Evolutionary conservation across 345 rosid species (phyloP), one percentile per base, ranked within the genome.

Genomic region (Pistacia atlantica): DNA sequence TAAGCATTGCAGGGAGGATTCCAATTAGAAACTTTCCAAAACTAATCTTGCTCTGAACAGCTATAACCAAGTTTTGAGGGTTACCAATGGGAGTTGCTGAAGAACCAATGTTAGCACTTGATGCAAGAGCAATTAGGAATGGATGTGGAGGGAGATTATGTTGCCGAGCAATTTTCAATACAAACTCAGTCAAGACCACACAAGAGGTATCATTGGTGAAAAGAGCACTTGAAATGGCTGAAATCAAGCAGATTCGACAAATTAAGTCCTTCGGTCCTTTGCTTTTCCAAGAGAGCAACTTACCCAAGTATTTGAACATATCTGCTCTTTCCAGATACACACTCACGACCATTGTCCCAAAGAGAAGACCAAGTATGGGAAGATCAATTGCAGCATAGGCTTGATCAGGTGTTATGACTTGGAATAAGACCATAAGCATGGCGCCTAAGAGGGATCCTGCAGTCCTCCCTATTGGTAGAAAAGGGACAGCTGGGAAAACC

Each of bases 131-230:
- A 1, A 95, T 87, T 31, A 95, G 46, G 48, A 91, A 93, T 0
- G 99, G 96, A 20, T 89, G 92, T 54, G 96, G 97, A 0, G 97
- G 94, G 9, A 93, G 89, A 75, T 90, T 91, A 71, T 91, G 93
- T 65, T 88, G 95, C 80, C 95, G 84, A 16, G 97, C 94, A 64
- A 91, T 80, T 86, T 91, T 95, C 75, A 95, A 54, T 2, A 91
- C 93, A 69, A 93, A 95, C 75, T 95, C 97, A 4, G 95, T 95
- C 78, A 91, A 76, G 4, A 95, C 85, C 2, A 95, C 93, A 75
- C 98, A 95, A 17, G 90, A 79, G 0, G 97, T 95, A 20, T 95
- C 98, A 56, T 95, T 95, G 2, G 98, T 95, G 85, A 93, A 95
- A 45, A 93, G 80, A 42, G 97, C 97, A 46, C 97, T 93, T 7